Conservation (phyloP, 164 flowering plant genomes). For the Aristolochia fimbriata region DNA sequence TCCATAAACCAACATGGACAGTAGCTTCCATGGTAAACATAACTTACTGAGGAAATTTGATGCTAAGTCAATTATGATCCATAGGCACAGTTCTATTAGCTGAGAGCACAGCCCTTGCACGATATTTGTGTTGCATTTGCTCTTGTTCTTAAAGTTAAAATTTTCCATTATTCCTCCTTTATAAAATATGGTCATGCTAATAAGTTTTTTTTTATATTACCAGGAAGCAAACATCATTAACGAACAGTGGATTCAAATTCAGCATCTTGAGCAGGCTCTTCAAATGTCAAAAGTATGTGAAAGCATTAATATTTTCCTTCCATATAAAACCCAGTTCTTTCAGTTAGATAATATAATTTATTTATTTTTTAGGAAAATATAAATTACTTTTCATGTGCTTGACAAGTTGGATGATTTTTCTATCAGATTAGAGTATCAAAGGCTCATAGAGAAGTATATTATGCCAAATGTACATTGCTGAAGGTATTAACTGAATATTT, state of each 20-base stretch:
- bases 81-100: background rate
- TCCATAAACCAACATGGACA: too few relatives aligned
- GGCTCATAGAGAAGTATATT: slow-evolving; percentile 20
- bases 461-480: slow-evolving; percentile 35
- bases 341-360: background rate
- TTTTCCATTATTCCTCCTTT: too few relatives aligned
- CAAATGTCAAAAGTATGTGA: slow-evolving; percentile 41
- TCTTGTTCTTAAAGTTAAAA: too few relatives aligned
- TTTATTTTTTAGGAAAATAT: too few relatives aligned
- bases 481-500: slow-evolving; percentile 30
- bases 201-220: background rate
- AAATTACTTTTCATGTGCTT: background rate
- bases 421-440: slow-evolving; percentile 33
- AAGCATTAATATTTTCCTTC: background rate
- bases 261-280: slow-evolving; percentile 81
- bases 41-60: too few relatives aligned
- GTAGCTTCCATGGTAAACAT: too few relatives aligned
- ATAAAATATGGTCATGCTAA: background rate
- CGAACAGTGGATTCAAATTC: slow-evolving; percentile 88
- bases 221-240: slow-evolving; percentile 63
- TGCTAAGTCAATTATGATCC: background rate
- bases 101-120: background rate
- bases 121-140: background rate
- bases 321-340: background rate
- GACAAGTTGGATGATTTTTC: slow-evolving; percentile 2